Evolutionary conservation across 2,329 filamentous ascomycete genomes (phyloP), one percentile per base, ranked within the genome.

Genomic region (Fusarium tuaranense): DNA sequence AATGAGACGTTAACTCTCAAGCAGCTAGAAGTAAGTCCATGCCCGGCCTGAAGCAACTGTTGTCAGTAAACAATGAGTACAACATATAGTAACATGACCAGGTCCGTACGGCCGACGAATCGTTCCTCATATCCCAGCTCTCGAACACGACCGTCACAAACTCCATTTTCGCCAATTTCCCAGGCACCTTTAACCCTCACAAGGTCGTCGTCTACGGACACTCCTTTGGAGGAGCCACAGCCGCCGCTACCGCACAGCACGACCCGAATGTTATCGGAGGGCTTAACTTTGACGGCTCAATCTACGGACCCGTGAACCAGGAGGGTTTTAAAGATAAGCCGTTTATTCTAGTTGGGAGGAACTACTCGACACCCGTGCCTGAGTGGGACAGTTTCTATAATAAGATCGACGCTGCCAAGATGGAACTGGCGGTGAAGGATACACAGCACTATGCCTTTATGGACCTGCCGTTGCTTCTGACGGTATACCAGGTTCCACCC

Each of bases 181-280:
- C 72, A 0, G 70, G 64, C 4, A 67, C 62, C 0, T 63, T 74
- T 4, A 32, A 71, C 5, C 53, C 68, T 18, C 2, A 59, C 7
- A 65, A 38, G 5, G 12, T 76, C 27, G 64, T 57, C 0, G 48
- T 67, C 0, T 76, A 68, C 2, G 73, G 73, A 0, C 70, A 76
- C 16, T 76, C 73, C 0, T 74, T 76, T 14, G 73, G 73, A 9
- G 70, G 73, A 16, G 63, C 68, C 20, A 76, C 66, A 34, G 55
- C 72, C 1, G 75, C 78, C 1, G 78, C 78, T 1, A 81, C 81
- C 2, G 80, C 81, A 2, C 78, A 80, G 0, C 76, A 80, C 3
- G 71, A 78, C 20, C 68, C 77, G 5, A 82, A 79, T n/a, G 82
- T 81, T 9, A 73, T 79, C n/a, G 74, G 81, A 16, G 84, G 84